Conservation (phyloP, 106 monocot species). For the Acanthochlamys bracteata region DNA sequence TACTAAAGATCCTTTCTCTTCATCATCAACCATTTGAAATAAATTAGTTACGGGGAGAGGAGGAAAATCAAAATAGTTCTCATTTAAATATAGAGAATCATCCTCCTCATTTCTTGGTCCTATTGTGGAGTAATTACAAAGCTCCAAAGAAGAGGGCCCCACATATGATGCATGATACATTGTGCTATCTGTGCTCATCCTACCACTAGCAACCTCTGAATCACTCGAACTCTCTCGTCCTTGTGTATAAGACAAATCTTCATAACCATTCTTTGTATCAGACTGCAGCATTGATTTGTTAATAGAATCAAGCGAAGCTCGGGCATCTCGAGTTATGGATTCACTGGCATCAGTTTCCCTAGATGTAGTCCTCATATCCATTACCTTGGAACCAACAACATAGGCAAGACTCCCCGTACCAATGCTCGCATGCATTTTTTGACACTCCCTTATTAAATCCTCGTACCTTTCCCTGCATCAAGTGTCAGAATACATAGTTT, state of each 20-base stretch:
- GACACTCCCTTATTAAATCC: slow-evolving; percentile 76
- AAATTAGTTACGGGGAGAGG: slow-evolving; percentile 80
- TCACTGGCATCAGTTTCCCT: slow-evolving; percentile 44
- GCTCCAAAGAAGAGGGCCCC: slow-evolving; percentile 13
- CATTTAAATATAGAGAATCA: slow-evolving; percentile 32
- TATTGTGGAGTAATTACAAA: slow-evolving; percentile 23
- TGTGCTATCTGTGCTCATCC: slow-evolving; percentile 27
- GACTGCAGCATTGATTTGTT: slow-evolving; percentile 14
- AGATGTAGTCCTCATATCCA: slow-evolving; percentile 83
- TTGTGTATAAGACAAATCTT: slow-evolving; percentile 16
- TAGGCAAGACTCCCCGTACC: slow-evolving; percentile 96
- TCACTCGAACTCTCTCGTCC: slow-evolving; percentile 43
- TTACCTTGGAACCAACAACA: slow-evolving; percentile 89
- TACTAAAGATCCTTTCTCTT: slow-evolving; percentile 16
- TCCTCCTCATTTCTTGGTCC: slow-evolving; percentile 23
- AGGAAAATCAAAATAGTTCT: slow-evolving; percentile 67
- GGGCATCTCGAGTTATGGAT: slow-evolving; percentile 16
- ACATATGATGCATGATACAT: slow-evolving; percentile 30
- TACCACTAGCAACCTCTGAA: slow-evolving; percentile 38
- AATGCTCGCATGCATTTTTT: slow-evolving; percentile 76
- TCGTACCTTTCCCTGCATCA: slow-evolving; percentile 91
- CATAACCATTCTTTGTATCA: slow-evolving; percentile 22
- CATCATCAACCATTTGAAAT: slow-evolving; percentile 36
- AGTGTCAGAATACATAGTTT: no score
- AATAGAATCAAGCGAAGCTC: slow-evolving; percentile 24